Conservation (phyloP, 352 stramenopile species). For the Phytophthora pisi region DNA sequence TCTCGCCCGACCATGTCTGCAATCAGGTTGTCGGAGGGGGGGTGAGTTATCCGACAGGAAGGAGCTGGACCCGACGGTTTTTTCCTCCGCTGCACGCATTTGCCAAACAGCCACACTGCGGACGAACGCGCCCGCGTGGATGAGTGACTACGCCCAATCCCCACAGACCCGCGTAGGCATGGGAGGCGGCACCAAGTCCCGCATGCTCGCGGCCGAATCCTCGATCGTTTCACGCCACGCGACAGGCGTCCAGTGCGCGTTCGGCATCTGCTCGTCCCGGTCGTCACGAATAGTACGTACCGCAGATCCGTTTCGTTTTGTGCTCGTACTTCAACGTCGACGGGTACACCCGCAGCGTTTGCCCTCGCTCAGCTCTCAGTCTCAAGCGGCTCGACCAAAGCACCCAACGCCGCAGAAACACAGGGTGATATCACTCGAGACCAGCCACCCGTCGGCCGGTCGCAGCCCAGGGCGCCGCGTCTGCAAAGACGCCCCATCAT, state of each 20-base stretch:
- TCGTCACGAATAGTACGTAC: constrained; percentile 16
- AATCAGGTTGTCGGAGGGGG: background rate
- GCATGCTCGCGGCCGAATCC: background rate
- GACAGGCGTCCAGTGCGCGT: background rate
- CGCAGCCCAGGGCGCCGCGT: background rate
- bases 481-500: background rate
- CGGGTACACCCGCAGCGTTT: background rate
- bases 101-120: too few relatives aligned
- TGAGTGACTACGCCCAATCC: too few relatives aligned
- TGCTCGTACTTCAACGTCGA: constrained; percentile 3
- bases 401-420: constrained; percentile 2
- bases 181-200: too few relatives aligned
- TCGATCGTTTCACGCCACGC: background rate
- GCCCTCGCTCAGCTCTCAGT: background rate
- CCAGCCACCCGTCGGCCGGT: background rate
- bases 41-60: background rate
- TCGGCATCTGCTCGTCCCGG: constrained; percentile 5
- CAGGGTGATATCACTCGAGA: background rate
- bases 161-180: too few relatives aligned
- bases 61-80: too few relatives aligned
- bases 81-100: background rate
- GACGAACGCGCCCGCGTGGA: too few relatives aligned
- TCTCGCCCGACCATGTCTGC: background rate
- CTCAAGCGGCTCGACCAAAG: background rate
- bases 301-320: background rate